Percentiles rank a stretch among this genome's conserved stretches.
Conservation (phyloP, 805 yeast genomes). For the Wickerhamomyces xylosicus region DNA sequence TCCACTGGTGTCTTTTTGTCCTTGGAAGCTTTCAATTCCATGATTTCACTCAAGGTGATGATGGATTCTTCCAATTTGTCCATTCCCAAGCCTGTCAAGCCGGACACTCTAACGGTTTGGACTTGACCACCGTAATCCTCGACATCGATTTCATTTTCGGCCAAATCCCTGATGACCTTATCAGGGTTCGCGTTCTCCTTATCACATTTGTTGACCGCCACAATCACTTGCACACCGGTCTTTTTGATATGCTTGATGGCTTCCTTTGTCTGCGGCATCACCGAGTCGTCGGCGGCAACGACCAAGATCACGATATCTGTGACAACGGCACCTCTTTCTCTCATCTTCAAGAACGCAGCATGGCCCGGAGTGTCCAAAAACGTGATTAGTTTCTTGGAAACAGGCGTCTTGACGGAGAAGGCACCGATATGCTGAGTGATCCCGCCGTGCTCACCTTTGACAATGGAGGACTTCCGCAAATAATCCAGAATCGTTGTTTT, state of each 20-base stretch:
- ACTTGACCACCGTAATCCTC: constrained; percentile 95
- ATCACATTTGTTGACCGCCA: constrained; percentile 90
- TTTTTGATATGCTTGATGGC: constrained; percentile 88
- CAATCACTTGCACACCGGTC: constrained; percentile 74
- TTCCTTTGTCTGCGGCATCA: constrained; percentile 95
- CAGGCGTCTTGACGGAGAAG: constrained; percentile 74
- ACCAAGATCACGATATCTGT: constrained; percentile 90
- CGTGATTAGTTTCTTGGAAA: constrained; percentile 67
- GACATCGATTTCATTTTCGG: constrained; percentile 67
- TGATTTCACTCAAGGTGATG: constrained; percentile 71
- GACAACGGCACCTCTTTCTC: constrained; percentile 90
- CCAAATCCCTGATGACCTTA: constrained; percentile 67
- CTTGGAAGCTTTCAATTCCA: constrained; percentile 62
- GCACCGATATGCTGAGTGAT: constrained; percentile 98
- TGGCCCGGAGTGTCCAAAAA: constrained; percentile 98
- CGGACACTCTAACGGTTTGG: constrained; percentile 81
- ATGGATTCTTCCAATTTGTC: constrained; percentile 85
- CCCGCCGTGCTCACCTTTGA: constrained; percentile 83
- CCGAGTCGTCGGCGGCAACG: constrained; percentile 95
- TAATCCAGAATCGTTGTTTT: constrained; percentile 90
- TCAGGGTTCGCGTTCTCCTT: constrained; percentile 67
- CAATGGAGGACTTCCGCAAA: constrained; percentile 77
- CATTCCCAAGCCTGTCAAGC: constrained; percentile 84
- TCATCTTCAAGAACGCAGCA: constrained; percentile 92
- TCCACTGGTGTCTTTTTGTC: constrained; percentile 41